These are phyloP conservation scores for Coprinellus micaceus DNA, from an alignment of 768 basidiomycete species.

Conservation along the genomic window DNA sequence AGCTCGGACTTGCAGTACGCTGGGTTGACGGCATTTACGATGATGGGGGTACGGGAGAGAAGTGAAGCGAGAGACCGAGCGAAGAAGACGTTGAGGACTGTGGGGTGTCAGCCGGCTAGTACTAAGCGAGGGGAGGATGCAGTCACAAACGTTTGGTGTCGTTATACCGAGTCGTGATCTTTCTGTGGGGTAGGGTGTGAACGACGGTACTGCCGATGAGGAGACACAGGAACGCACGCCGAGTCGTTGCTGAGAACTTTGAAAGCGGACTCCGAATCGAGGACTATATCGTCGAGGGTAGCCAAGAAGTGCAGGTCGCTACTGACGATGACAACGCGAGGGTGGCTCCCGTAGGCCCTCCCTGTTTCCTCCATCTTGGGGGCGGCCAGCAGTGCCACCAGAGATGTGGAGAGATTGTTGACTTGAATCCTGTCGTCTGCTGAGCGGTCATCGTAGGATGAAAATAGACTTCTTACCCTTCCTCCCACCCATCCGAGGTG, in stretches of 20 bases:
- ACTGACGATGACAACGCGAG: slow-evolving; percentile 36
- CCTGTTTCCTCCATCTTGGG: slow-evolving; percentile 37
- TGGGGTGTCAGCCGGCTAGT: too few species aligned
- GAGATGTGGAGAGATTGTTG: slow-evolving; percentile 36
- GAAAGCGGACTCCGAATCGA: slow-evolving; percentile 22
- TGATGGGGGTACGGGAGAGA: slow-evolving; percentile 25
- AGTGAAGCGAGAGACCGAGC: slow-evolving; percentile 34
- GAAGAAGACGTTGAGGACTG: slow-evolving; percentile 43
- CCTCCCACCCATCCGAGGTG: slow-evolving; percentile 44
- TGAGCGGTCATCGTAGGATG: too few species aligned
- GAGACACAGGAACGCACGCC: too few species aligned
- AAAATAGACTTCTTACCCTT: too few species aligned
- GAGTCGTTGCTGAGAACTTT: slow-evolving; percentile 25
- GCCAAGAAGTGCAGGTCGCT: slow-evolving; percentile 37
- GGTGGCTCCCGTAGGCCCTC: slow-evolving; percentile 19
- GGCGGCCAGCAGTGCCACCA: slow-evolving; percentile 36
- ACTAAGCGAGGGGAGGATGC: too few species aligned
- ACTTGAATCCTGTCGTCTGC: too few species aligned
- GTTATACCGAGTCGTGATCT: background rate
- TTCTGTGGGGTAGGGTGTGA: background rate
- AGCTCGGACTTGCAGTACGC: slow-evolving; percentile 41
- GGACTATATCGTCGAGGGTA: slow-evolving; percentile 18
- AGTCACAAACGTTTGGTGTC: background rate
- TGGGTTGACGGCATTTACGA: slow-evolving; percentile 39
- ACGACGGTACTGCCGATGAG: slow-evolving; percentile 23